phyloP scores from a whole-genome alignment of 2,329 filamentous ascomycete species.

The Hymenoscyphus fructigenus region DNA sequence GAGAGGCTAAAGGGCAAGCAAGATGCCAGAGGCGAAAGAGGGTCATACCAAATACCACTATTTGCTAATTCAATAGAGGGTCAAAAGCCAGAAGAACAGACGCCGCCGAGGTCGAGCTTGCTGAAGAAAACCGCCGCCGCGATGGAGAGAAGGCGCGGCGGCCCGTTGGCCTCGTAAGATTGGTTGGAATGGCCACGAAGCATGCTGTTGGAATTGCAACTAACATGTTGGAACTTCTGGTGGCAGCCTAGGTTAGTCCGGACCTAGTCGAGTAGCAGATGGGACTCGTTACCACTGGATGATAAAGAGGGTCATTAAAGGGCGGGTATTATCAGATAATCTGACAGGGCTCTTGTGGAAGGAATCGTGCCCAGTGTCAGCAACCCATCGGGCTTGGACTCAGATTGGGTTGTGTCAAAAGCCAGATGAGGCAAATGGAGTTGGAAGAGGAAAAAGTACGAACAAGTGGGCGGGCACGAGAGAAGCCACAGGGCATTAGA shows the following conservation, averaged over 20 bases:
- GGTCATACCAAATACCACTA: not conserved
- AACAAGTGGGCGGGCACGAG: not conserved
- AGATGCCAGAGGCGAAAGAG: not conserved
- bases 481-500: conserved; percentile 1
- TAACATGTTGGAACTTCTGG: not conserved
- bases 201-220: conserved; percentile 1
- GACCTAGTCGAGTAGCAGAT: not conserved
- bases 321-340: conserved; percentile 2
- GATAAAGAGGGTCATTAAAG: not conserved
- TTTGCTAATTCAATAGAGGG: not conserved
- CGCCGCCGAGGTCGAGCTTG: not conserved
- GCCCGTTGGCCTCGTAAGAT: not conserved
- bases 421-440: conserved; percentile 1
- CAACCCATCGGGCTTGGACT: not conserved
- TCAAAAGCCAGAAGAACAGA: not conserved
- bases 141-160: not conserved
- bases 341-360: not conserved
- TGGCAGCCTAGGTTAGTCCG: not conserved
- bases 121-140: conserved; percentile 1
- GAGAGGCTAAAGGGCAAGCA: not conserved
- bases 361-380: not conserved
- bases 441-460: not conserved
- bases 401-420: not conserved
- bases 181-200: not conserved
- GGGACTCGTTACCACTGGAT: not conserved